Percentiles rank a stretch among this genome's conserved stretches.
phyloP scores from a whole-genome alignment of 768 basidiomycete species.

The Podaxis pistillaris region DNA sequence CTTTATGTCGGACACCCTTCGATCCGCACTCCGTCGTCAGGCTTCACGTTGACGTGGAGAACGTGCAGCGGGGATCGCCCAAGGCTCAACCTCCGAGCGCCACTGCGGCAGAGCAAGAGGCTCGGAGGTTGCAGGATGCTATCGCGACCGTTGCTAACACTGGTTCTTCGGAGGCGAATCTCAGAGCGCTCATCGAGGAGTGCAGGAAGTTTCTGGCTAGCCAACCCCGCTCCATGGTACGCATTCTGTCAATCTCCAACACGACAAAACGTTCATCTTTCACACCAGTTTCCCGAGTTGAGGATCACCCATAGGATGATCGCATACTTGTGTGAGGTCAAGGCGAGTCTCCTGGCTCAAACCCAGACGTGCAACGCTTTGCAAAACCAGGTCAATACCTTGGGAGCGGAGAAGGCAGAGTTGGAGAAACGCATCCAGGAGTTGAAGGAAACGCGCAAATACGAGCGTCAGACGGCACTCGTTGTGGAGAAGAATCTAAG shows the following conservation, averaged over 20 bases:
- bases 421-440: conserved; percentile 39
- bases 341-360: conserved; percentile 34
- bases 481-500: conserved; percentile 52
- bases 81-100: conserved; percentile 17
- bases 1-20: conserved; percentile 62
- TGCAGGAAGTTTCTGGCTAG: conserved; percentile 44
- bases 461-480: conserved; percentile 52
- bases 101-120: conserved; percentile 36
- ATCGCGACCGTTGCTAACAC: conserved; percentile 53
- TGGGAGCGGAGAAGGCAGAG: conserved; percentile 33
- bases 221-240: conserved; percentile 46
- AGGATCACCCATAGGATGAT: conserved; percentile 48
- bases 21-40: conserved; percentile 42
- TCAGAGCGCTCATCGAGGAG: conserved; percentile 52
- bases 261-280: conserved; percentile 10
- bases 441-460: conserved; percentile 35
- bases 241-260: conserved; percentile 17
- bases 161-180: conserved; percentile 50
- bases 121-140: conserved; percentile 51
- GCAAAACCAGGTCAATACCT: conserved; percentile 31
- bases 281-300: conserved; percentile 48
- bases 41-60: conserved; percentile 61
- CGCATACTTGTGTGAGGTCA: conserved; percentile 48
- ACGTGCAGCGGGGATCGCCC: conserved; percentile 19
- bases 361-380: conserved; percentile 31